phyloP scores from a whole-genome alignment of 257 asterid genomes.

The Nicotiana obtusifolia region DNA sequence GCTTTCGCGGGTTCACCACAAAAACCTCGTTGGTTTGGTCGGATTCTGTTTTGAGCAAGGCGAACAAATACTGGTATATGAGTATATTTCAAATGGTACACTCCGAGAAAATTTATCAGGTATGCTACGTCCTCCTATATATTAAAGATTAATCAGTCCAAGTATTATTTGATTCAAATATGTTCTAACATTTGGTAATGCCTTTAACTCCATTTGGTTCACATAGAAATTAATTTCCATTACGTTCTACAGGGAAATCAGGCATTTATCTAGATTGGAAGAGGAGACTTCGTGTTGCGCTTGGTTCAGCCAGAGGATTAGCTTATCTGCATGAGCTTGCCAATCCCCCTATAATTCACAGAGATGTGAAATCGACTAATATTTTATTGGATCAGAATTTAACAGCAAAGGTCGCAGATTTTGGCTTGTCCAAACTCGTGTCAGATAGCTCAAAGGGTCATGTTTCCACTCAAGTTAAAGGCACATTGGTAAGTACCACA shows the following conservation, averaged over 20 bases:
- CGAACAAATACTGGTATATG: slow-evolving; percentile 86
- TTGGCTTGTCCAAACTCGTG: slow-evolving; percentile 86
- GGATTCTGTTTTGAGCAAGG: slow-evolving; percentile 96
- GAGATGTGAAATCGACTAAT: slow-evolving; percentile 83
- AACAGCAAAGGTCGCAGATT: slow-evolving; percentile 92
- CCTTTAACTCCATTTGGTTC: neutral
- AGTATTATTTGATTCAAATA: no score
- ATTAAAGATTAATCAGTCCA: neutral
- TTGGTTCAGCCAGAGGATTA: slow-evolving; percentile 93
- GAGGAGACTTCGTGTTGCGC: slow-evolving; percentile 66
- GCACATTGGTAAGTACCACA: slow-evolving; percentile 61
- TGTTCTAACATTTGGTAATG: neutral
- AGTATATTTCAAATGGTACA: slow-evolving; percentile 80
- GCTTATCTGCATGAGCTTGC: slow-evolving; percentile 92
- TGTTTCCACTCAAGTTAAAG: slow-evolving; percentile 95
- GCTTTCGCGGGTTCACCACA: slow-evolving; percentile 95
- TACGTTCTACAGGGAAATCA: slow-evolving; percentile 45
- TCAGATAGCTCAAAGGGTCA: slow-evolving; percentile 79
- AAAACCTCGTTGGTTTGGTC: slow-evolving; percentile 79
- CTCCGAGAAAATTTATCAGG: slow-evolving; percentile 74
- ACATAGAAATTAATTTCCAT: neutral
- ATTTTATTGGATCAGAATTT: slow-evolving; percentile 75
- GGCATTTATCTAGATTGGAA: slow-evolving; percentile 83
- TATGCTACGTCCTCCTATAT: slow-evolving; percentile 13
- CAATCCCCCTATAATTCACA: slow-evolving; percentile 86